Base-by-base conservation (phyloP, 345 rosid genomes). In the Lepidium aucheri region DNA sequence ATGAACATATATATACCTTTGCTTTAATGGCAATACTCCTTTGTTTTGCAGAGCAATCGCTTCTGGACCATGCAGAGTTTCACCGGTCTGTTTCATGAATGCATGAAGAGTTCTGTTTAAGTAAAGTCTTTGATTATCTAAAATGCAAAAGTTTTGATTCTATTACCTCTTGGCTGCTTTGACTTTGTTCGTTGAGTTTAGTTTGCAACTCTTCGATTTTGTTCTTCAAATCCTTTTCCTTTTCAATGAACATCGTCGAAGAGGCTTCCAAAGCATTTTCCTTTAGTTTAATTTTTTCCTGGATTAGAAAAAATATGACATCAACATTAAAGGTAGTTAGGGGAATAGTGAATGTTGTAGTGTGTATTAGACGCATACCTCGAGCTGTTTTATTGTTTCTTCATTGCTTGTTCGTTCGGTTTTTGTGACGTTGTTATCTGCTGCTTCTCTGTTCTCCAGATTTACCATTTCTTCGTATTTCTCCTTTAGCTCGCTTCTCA, bases 401-500 rank as follows among this genome's bases (percentile, higher is more conserved):
- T 61, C 33, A 70, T 76, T 79, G 22, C 41, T 45, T 49, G 76
- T 35, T 45, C 30, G 59, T 8, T 26, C 40, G 33, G 76, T 64
- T 73, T 77, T 82, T 16, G 80, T 64, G 34, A 74, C 73, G 46
- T 80, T 81, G 61, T 76, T 62, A 46, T 57, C 69, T 39, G 75
- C 51, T 14, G 62, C 39, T 15, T 69, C 80, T 80, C 75, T 80
- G 83, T 88, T 88, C 79, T 87, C 88, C 28, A 77, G 35, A 67
- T 51, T 59, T 35, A 43, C 40, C 51, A 78, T 63, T 33, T 76
- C 81, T 33, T 78, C 87, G 49, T 86, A 87, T 77, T 83, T 87
- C 79, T 78, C 85, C 84, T 80, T 80, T 45, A 90, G 79, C 69
- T 90, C 94, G 34, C 79, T 80, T 81, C 77, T 84, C 50, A 85